Base-by-base conservation (phyloP, 192 early-diverging fungal genomes). In the Coemansia sp. region DNA sequence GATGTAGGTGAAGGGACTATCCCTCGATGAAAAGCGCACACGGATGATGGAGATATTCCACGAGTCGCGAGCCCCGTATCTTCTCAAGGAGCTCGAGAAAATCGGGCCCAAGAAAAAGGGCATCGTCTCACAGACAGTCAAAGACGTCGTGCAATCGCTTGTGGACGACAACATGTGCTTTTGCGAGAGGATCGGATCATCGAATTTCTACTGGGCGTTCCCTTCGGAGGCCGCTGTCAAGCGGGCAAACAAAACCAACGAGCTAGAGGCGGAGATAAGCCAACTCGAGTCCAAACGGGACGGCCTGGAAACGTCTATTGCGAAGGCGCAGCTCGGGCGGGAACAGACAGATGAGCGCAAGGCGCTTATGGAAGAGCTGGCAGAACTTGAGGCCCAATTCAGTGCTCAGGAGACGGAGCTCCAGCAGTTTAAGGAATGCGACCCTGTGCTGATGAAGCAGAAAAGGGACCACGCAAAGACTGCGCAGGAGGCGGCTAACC, bases 161-260 rank as follows among this genome's bases (percentile, higher is more conserved):
- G 91, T 96, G 2, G 87, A 91, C 66, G 94, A 96, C 75, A 84
- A 83, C 20, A 65, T 94, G 17, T 92, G 93, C 10, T 85, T 83
- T 23, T 74, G 74, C 22, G 94, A 96, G 61, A 96, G 93, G 73
- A 93, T 96, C 56, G 94, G 92, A 4, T 88, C 88, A 15, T 93
- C 92, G 20, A 96, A 96, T 66, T 96, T 90, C 66, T 96, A 79
- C 68, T 96, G 94, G 94, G 87, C 91, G n/a, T 96, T 92, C 66
- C 92, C 92, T 5, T 88, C 87, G 59, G 84, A 88, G 15, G 85
- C 87, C 56, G 80, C 80, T 0, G 62, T 82, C 25, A 69, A 71
- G 35, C 79, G 84, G 63, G 76, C 84, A 40, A 70, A 74, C 50
- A 85, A 82, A 33, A 64, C 89, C 9, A 70, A 79, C 23, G 82